Evolutionary conservation across 768 basidiomycete species (phyloP), one percentile per base, ranked within the genome.

Genomic region (Chalciporus chontae): DNA sequence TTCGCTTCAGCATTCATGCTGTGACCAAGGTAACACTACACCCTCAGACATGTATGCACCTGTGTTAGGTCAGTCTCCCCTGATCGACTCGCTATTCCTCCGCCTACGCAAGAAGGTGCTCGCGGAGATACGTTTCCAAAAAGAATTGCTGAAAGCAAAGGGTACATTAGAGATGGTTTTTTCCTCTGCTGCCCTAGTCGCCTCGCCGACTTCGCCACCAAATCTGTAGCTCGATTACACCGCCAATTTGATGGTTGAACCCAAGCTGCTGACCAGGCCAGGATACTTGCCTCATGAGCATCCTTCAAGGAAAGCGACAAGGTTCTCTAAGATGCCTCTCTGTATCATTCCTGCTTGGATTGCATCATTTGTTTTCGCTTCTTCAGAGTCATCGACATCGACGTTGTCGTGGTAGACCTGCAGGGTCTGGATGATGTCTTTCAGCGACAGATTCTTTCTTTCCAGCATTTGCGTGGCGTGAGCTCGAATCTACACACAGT

Each of bases 91-190:
- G 6, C 74, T 95, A 34, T 85, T 98, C 61, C 71, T 86, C 23
- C 84, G 85, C 31, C 71, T 98, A 38, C 84, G 83, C 48, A 87
- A 84, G 65, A 93, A 94, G 63, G 79, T 98, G n/a, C 70, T 80
- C 37, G 79, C 83, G 34, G 96, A 99, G 67, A 71, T 97, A 45
- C 81, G 78, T 19, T 93, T 99, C 68, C 93, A 97, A 69, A 80
- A 80, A 56, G 91, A 97, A 65, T 70, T 98, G 44, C 71, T 82
- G 52, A 87, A 86, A 69, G 73, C 87, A 44, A 85, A 81, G 62
- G 95, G 94, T 48, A 90, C 92, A 46, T 71, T 99, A 54, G 87
- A 92, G 54, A 97, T 99, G 94, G 74, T 97, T 48, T 72, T 92
- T 52, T 78, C 85, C 26, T 81, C 83, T 19, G 74, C 75, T 50